phyloP scores from a whole-genome alignment of 495 filamentous ascomycete species.

The Podospora conica region DNA sequence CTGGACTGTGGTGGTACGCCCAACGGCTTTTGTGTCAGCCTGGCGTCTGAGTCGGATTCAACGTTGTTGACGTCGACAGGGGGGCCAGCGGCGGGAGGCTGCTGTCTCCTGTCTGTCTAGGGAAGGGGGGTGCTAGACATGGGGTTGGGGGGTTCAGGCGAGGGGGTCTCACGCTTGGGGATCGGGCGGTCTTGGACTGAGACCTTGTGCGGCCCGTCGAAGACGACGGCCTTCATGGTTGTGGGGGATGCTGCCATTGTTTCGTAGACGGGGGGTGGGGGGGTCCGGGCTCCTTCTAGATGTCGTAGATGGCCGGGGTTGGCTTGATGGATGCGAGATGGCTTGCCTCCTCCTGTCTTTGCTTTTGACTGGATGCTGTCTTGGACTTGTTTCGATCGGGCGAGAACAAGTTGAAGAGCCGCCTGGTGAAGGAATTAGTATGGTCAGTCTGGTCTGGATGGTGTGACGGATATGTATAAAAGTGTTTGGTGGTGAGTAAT shows the following conservation, averaged over 20 bases:
- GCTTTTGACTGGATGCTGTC: not conserved
- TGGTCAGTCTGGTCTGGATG: not conserved
- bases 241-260: conserved; percentile 5
- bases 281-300: not conserved
- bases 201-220: conserved; percentile 57
- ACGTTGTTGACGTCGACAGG: not conserved
- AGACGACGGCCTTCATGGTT: conserved; percentile 66
- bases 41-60: not conserved
- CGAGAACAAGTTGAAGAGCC: not conserved
- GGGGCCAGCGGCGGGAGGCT: not conserved
- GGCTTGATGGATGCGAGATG: not conserved
- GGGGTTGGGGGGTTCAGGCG: conserved; percentile 11
- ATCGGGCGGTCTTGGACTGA: conserved; percentile 59
- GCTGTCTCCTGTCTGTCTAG: not conserved
- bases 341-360: not conserved
- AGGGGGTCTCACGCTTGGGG: conserved; percentile 40
- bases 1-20: conserved; percentile 45
- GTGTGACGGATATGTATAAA: not conserved
- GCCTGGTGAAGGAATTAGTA: not conserved
- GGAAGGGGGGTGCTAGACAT: not conserved
- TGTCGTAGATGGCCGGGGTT: not conserved
- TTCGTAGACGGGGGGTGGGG: not conserved
- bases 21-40: conserved; percentile 30
- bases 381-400: not conserved
- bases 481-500: not conserved